Conservation (phyloP, 78 protist species). For the Guillardia theta region DNA sequence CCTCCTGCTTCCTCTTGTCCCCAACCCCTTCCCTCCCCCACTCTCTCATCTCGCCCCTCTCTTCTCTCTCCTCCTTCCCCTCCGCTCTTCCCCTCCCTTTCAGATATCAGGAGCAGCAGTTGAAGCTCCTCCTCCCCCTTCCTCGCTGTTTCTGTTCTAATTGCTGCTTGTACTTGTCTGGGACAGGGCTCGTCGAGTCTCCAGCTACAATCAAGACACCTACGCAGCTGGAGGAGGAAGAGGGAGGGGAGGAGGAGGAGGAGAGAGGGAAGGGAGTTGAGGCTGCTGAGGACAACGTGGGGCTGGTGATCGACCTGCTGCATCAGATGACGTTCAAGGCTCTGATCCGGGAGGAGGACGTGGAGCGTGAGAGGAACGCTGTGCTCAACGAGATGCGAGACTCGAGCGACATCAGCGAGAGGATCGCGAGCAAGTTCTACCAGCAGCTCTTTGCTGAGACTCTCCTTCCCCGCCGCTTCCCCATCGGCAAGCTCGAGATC, state of each 20-base stretch:
- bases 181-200: neutral
- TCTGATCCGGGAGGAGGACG: neutral
- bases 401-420: neutral
- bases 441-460: neutral
- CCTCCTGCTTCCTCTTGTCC: too few relatives aligned
- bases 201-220: neutral
- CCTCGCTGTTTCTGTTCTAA: neutral
- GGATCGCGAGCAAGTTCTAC: neutral
- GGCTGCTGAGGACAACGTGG: neutral
- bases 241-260: neutral
- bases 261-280: neutral
- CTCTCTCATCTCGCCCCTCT: too few relatives aligned
- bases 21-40: too few relatives aligned
- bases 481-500: neutral
- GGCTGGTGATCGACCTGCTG: neutral
- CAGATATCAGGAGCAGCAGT: too few relatives aligned
- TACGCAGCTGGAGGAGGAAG: neutral
- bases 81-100: too few relatives aligned
- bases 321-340: neutral
- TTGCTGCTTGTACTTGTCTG: neutral
- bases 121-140: too few relatives aligned
- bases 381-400: neutral
- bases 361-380: neutral
- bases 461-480: neutral
- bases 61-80: too few relatives aligned